These are phyloP conservation scores for Curvularia verruculosa DNA, from an alignment of 2,329 filamentous ascomycete species.

Conservation along the genomic window DNA sequence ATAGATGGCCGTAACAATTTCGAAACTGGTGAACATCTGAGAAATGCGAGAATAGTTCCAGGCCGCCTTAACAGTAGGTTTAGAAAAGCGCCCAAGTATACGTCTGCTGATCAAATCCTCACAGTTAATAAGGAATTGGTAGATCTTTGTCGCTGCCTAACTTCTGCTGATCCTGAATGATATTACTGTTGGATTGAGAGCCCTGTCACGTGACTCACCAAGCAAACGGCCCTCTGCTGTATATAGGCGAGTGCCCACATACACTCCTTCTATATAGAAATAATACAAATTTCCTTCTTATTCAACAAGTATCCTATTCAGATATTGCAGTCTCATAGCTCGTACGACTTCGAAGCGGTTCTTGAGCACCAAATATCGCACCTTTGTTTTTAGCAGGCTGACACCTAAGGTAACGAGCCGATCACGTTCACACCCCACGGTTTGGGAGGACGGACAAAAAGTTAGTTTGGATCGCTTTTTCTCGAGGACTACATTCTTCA, in stretches of 20 bases:
- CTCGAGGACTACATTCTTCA: constrained; percentile 22
- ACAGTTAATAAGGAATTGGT: constrained; percentile 37
- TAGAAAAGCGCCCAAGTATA: constrained; percentile 42
- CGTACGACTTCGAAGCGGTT: constrained; percentile 38
- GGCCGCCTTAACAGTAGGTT: constrained; percentile 46
- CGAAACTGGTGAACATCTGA: constrained; percentile 30
- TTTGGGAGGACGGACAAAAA: constrained; percentile 18
- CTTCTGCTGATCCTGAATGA: constrained; percentile 21
- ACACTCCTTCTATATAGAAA: no score
- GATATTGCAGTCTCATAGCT: neutral
- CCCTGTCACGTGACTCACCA: no score
- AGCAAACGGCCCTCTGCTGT: no score
- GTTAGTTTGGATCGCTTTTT: constrained; percentile 23
- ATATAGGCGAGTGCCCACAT: no score
- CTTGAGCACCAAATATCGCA: constrained; percentile 35
- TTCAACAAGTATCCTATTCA: neutral
- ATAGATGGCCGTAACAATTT: constrained; percentile 9
- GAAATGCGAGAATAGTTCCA: constrained; percentile 44
- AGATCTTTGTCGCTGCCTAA: constrained; percentile 10
- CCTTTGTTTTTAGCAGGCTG: constrained; percentile 36
- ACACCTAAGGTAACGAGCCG: constrained; percentile 40
- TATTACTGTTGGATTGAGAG: neutral
- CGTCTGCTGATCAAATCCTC: constrained; percentile 39
- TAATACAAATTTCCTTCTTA: no score
- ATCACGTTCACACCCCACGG: constrained; percentile 32